Evolutionary conservation across 768 basidiomycete genomes (phyloP).

Genomic region (Lactarius quietus): DNA sequence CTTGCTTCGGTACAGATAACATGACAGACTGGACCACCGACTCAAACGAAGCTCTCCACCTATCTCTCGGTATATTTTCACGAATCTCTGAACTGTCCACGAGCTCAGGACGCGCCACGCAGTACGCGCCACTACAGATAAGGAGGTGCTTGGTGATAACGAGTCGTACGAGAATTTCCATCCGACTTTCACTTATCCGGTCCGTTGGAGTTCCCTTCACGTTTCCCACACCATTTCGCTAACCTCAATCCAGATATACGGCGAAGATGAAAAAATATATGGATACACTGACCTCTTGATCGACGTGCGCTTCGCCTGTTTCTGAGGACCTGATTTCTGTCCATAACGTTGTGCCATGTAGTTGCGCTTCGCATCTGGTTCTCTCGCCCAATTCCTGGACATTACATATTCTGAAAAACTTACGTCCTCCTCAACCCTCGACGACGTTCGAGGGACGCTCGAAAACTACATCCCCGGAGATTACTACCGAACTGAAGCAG

Average conservation of each 20-base stretch:
- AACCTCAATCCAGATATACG: conserved; percentile 64
- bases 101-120: conserved; percentile 4
- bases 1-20: not conserved
- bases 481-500: conserved; percentile 62
- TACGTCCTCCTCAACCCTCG: conserved; percentile 61
- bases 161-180: conserved; percentile 69
- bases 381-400: conserved; percentile 69
- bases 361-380: conserved; percentile 87
- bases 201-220: conserved; percentile 35
- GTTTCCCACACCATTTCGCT: not conserved
- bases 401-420: conserved; percentile 68
- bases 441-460: conserved; percentile 81
- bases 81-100: not conserved
- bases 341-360: conserved; percentile 32
- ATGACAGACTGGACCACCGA: conserved; percentile 69
- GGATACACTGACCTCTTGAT: conserved; percentile 84
- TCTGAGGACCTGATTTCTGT: not conserved
- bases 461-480: conserved; percentile 78
- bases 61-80: conserved; percentile 62
- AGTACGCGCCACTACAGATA: conserved; percentile 74
- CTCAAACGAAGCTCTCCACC: conserved; percentile 70
- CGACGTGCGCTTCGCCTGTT: conserved; percentile 52
- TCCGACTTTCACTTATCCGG: conserved; percentile 93
- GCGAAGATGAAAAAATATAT: conserved; percentile 95
- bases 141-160: conserved; percentile 48